A percentile compares a stretch with the other conserved stretches of the same genome.
These are phyloP conservation scores for Hordeum pubiflorum DNA, from an alignment of 202 grass and related monocot genomes.

Conservation along the genomic window DNA sequence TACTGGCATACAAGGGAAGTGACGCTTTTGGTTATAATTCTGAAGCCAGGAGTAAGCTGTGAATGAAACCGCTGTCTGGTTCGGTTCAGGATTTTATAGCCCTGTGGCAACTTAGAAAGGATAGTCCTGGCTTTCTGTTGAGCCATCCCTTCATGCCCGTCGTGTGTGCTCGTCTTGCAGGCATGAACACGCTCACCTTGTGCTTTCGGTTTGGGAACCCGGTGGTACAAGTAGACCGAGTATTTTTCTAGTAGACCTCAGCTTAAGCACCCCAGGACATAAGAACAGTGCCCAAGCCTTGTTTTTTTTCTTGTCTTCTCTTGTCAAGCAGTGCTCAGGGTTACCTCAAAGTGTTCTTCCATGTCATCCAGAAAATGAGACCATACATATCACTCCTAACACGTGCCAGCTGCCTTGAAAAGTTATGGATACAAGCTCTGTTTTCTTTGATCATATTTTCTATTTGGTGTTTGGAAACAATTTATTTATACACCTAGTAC, in stretches of 20 bases:
- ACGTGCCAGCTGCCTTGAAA: no score
- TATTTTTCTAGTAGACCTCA: constrained; percentile 28
- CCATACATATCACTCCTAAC: no score
- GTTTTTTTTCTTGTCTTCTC: background rate
- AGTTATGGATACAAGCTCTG: background rate
- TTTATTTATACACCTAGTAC: background rate
- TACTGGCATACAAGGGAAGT: background rate
- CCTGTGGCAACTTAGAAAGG: background rate
- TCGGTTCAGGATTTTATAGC: constrained; percentile 31
- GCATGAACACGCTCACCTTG: background rate
- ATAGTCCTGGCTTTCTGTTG: background rate
- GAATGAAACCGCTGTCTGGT: background rate
- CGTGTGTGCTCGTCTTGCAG: background rate
- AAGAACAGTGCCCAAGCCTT: no score
- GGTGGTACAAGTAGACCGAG: background rate
- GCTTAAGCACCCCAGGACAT: background rate
- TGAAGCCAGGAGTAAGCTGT: background rate
- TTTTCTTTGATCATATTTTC: no score
- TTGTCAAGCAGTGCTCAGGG: no score
- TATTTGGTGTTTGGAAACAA: no score
- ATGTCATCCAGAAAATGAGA: no score
- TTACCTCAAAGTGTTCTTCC: background rate
- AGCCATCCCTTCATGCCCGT: constrained; percentile 5
- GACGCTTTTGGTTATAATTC: background rate
- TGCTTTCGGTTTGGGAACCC: background rate